Base-by-base conservation (phyloP, 192 early-diverging fungal genomes). In the Dissophora ornata region DNA sequence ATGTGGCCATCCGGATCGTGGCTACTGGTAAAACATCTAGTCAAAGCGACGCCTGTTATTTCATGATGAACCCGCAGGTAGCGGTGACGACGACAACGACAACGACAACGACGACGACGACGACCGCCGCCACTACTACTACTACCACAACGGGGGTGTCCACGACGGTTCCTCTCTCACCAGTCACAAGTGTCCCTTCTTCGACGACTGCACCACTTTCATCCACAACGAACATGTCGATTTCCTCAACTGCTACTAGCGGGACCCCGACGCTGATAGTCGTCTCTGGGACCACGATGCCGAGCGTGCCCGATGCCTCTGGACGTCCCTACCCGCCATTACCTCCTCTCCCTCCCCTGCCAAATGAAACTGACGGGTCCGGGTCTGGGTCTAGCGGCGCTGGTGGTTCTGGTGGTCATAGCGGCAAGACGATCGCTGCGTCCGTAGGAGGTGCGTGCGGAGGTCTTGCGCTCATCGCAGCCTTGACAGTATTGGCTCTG, bases 1-100 rank as follows among this genome's bases (percentile, higher is more conserved):
- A 77, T 44, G 49, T 67, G 2, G 73, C 73, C 5, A 57, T 77
- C 29, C 73, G 73, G 12, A 50, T 77, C 26, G 58, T 77, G 1
- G 73, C 73, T 0, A 15, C 18, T 0, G 40, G 46, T 13, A 29
- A 56, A 6, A n/a, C n/a, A 11, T 19, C 49, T 36, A 42, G 5
- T 2, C 22, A 52, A 22, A 42, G 41, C 30, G 54, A 29, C 26
- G 52, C 63, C 10, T 77, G 73, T 30, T 57, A 77, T 45, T 77
- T 77, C 24, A 34, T 32, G 30, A 67, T 77, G 65, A 57, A 61
- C 10, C 49, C 46, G 7, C 33, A 19, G 3, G 55, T 40, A 8
- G 48, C 52, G 16, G 8, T 25, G 13, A 22, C 54, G 19, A 36
- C 45, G 13, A 56, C 64, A n/a, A 57, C 53, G 13, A 61, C 59